These are phyloP conservation scores for Halteria grandinella DNA, from an alignment of 73 alveolate species.

Conservation along the genomic window DNA sequence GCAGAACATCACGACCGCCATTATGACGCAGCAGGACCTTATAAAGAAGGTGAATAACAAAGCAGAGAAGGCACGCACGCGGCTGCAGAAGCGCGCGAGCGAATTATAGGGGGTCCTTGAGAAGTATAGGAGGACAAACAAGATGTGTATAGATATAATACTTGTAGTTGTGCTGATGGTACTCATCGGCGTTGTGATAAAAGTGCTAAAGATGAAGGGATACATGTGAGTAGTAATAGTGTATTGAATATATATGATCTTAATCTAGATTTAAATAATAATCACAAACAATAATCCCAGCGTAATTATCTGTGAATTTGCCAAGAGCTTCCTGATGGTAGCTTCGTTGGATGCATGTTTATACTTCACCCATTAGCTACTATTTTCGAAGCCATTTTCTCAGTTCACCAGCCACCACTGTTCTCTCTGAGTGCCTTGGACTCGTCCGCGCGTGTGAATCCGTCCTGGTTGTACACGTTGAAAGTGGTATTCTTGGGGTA, in stretches of 20 bases:
- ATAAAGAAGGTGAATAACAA: conserved; percentile 14
- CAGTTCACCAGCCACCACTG: conserved; percentile 11
- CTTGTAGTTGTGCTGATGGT: conserved; percentile 6
- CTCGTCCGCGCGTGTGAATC: conserved; percentile 22
- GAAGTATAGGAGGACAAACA: conserved; percentile 22
- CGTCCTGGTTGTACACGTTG: conserved; percentile 63
- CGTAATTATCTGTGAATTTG: no score
- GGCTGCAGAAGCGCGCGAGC: conserved; percentile 26
- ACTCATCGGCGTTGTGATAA: conserved; percentile 10
- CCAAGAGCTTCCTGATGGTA: background rate
- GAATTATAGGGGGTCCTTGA: conserved; percentile 14
- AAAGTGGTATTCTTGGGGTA: conserved; percentile 65
- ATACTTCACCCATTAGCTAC: background rate
- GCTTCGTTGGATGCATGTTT: background rate
- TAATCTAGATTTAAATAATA: no score
- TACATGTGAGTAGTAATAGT: conserved; percentile 2
- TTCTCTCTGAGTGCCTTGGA: conserved; percentile 52
- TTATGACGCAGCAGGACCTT: conserved; percentile 10
- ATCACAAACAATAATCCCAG: no score
- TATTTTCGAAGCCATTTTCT: background rate
- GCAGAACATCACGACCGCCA: conserved; percentile 6
- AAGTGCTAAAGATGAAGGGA: conserved; percentile 26
- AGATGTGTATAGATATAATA: conserved; percentile 33
- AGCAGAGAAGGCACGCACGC: conserved; percentile 41
- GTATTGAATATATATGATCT: no score